Evolutionary conservation across 2,329 filamentous ascomycete species (phyloP).

Genomic region (Epicoccum sorghinum): DNA sequence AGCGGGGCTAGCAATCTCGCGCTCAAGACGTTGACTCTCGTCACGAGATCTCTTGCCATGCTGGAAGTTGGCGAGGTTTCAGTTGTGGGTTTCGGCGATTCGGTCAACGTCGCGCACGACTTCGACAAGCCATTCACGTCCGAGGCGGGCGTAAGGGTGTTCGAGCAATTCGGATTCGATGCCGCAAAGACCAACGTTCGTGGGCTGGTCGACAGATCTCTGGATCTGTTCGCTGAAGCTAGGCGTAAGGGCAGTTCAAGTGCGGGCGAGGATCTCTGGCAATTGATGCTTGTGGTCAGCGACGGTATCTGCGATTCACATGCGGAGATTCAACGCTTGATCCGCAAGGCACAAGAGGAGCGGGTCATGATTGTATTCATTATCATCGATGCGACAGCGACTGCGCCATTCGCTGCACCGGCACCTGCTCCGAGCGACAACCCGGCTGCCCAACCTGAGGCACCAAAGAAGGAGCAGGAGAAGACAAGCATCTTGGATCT

Average conservation of each 20-base stretch:
- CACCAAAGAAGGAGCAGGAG: conserved; percentile 52
- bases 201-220: conserved; percentile 75
- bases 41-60: conserved; percentile 85
- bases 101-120: conserved; percentile 83
- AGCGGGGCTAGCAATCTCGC: conserved; percentile 77
- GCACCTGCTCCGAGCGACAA: conserved; percentile 5
- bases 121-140: conserved; percentile 82
- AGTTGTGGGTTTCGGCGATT: conserved; percentile 85
- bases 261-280: conserved; percentile 79
- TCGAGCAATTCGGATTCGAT: conserved; percentile 83
- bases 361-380: conserved; percentile 98
- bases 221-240: conserved; percentile 81
- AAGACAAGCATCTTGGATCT: conserved; percentile 82
- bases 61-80: conserved; percentile 94
- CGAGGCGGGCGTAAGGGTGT: conserved; percentile 80
- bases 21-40: conserved; percentile 91
- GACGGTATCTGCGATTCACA: conserved; percentile 94
- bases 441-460: conserved; percentile 12
- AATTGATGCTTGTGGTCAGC: conserved; percentile 89
- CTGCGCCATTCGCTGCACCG: conserved; percentile 15
- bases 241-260: conserved; percentile 61
- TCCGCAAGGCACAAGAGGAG: conserved; percentile 88
- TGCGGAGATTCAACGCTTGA: conserved; percentile 77
- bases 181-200: conserved; percentile 87
- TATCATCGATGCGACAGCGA: conserved; percentile 74